A percentile compares a stretch with the other conserved stretches of the same genome.
phyloP scores from a whole-genome alignment of 2,329 filamentous ascomycete species.

The Graphilbum fragrans region DNA sequence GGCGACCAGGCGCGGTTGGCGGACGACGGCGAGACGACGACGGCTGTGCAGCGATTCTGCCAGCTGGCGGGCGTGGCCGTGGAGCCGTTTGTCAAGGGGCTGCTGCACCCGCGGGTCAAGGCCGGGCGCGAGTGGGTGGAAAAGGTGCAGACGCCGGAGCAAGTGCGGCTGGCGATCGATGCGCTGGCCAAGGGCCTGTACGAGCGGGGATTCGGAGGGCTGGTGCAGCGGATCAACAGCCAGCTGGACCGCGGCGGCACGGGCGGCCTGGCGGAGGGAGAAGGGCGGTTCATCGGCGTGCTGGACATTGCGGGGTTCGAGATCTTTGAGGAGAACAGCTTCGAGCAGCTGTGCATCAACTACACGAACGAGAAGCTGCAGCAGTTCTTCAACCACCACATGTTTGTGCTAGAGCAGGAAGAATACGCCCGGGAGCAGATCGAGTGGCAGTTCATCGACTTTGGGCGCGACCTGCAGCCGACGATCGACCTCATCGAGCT shows the following conservation, averaged over 20 bases:
- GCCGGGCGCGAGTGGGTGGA: conserved; percentile 97
- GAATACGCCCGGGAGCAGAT: conserved; percentile 97
- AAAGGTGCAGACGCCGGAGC: conserved; percentile 94
- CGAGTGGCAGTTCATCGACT: conserved; percentile 99
- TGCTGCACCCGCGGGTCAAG: conserved; percentile 88
- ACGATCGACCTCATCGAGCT: conserved; percentile 97
- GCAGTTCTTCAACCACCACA: conserved; percentile 99
- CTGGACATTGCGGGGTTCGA: conserved; percentile 98
- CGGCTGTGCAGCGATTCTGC: conserved; percentile 68
- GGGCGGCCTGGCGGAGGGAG: conserved; percentile 65
- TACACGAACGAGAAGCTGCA: conserved; percentile 99
- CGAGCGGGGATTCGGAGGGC: conserved; percentile 85
- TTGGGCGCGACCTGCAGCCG: conserved; percentile 90
- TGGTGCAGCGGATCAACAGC: conserved; percentile 82
- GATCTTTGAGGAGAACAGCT: conserved; percentile 97
- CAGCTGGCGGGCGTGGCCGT: conserved; percentile 70
- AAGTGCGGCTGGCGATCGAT: conserved; percentile 81
- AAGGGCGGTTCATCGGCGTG: conserved; percentile 81
- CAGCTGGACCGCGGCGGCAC: conserved; percentile 81
- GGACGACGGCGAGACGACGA: conserved; percentile 50
- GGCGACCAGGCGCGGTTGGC: conserved; percentile 82
- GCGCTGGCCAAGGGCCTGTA: conserved; percentile 95
- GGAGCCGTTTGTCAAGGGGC: conserved; percentile 75
- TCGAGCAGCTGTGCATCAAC: conserved; percentile 98
- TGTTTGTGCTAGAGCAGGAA: conserved; percentile 98